These are phyloP conservation scores for Ricinus communis DNA, from an alignment of 345 rosid genomes.

Conservation along the genomic window DNA sequence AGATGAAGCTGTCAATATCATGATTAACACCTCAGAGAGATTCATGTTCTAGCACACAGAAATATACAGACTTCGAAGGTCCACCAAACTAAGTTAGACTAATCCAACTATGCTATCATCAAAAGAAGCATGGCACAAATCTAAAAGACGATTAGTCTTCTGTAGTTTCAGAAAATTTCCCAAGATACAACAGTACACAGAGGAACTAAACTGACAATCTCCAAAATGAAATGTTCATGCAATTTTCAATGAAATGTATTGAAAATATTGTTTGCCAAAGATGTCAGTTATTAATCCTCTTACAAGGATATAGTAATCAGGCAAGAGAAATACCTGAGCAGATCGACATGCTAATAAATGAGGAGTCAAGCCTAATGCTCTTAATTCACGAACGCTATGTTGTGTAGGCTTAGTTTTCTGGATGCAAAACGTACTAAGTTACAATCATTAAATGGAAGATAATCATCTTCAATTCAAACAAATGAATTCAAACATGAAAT, in stretches of 20 bases:
- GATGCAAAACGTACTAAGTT: not conserved
- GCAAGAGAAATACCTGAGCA: slow-evolving; percentile 29
- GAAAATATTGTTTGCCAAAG: not conserved
- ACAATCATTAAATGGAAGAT: slow-evolving; percentile 3
- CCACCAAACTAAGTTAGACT: not conserved
- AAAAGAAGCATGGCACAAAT: slow-evolving; percentile 4
- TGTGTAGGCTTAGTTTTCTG: slow-evolving; percentile 43
- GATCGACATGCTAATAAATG: slow-evolving; percentile 39
- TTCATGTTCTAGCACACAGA: not conserved
- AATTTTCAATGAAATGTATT: not conserved
- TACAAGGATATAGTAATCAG: not conserved
- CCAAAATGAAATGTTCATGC: not conserved
- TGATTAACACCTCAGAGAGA: not conserved
- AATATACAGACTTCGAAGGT: not conserved
- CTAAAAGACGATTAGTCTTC: not conserved
- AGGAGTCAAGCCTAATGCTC: slow-evolving; percentile 41
- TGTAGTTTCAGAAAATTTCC: not conserved
- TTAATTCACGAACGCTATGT: slow-evolving; percentile 38
- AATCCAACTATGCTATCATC: not conserved
- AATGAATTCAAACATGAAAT: not conserved
- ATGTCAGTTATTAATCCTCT: not conserved
- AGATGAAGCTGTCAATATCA: not conserved
- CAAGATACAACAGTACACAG: not conserved
- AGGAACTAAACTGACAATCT: slow-evolving; percentile 9
- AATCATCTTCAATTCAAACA: not conserved